Base-by-base conservation (phyloP, 495 filamentous ascomycete species). In the Talaromyces wortmannii region DNA sequence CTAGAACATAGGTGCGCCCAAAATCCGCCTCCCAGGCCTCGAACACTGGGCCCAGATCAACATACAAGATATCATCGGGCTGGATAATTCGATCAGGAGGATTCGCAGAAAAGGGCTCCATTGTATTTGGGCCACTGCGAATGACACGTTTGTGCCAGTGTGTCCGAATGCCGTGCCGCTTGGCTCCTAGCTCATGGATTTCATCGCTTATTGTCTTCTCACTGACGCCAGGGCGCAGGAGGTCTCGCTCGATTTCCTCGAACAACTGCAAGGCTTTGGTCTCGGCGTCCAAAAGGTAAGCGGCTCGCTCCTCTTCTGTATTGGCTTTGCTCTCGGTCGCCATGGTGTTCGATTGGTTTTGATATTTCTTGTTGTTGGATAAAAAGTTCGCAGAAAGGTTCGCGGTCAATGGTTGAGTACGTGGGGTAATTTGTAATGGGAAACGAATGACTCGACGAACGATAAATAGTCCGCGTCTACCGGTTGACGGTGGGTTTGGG, bases 141-240 rank as follows among this genome's bases (percentile, higher is more conserved):
- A 79, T 68, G 1, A 78, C 70, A 8, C 76, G 71, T 58, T 78
- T 80, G 59, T 79, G 76, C 76, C 77, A 79, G 30, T 78, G 72
- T 4, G 71, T 78, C 17, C 64, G 60, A 16, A 80, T 64, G 23
- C 67, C 68, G 57, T 74, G 67, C 8, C 69, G 71, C n/a, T 74
- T 64, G 18, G 63, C 57, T 12, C 74, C 76, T 0, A 80, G 65
- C 42, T 70, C 59, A 55, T 78, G 67, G 46, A 80, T 79, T 58
- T 75, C 74, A 10, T 74, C 59, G 63, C 68, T 78, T 10, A 78
- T 59, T n/a, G 59, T 58, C 56, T 76, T 75, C 59, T 79, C 75
- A 60, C 63, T 73, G 44, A 78, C 59, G 1, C 76, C 75, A 2
- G 74, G 69, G 2, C 75, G 73, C 48, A 78, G 57, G 0, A 78